Conservation (phyloP, 164 flowering plant genomes). For the Vitis labrusca region DNA sequence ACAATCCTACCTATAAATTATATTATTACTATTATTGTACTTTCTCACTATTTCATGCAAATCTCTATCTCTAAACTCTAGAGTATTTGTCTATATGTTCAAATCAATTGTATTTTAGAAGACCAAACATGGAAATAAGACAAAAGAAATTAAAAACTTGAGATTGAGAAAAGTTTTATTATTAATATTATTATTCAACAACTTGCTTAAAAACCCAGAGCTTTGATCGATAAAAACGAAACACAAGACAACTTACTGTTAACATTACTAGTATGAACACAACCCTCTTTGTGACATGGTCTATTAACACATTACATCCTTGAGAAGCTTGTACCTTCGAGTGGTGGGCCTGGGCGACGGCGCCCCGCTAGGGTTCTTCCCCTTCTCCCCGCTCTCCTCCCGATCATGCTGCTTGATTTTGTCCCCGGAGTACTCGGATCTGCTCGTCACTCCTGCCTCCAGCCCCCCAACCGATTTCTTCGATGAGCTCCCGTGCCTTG, state of each 20-base stretch:
- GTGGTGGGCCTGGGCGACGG: constrained; percentile 73
- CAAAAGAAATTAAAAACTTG: background rate
- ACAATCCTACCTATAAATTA: no score
- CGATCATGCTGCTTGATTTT: constrained; percentile 47
- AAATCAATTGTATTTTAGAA: no score
- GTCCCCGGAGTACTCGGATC: constrained; percentile 47
- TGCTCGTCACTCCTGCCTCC: constrained; percentile 18
- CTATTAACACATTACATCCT: constrained; percentile 89
- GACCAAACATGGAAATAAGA: background rate
- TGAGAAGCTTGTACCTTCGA: constrained; percentile 96
- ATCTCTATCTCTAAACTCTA: no score
- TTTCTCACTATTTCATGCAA: no score
- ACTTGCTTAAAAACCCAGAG: constrained; percentile 6
- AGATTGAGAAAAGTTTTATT: constrained; percentile 13
- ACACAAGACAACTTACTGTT: background rate
- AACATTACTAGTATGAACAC: constrained; percentile 6
- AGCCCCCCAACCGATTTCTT: constrained; percentile 19
- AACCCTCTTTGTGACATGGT: background rate
- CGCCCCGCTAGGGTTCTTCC: constrained; percentile 38
- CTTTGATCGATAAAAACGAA: background rate
- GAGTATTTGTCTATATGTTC: no score
- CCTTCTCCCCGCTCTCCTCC: constrained; percentile 34
- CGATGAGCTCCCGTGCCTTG: constrained; percentile 31
- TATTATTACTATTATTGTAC: no score
- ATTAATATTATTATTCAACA: constrained; percentile 10